phyloP scores from a whole-genome alignment of 2,329 filamentous ascomycete genomes.

The Calonectria honghensis region DNA sequence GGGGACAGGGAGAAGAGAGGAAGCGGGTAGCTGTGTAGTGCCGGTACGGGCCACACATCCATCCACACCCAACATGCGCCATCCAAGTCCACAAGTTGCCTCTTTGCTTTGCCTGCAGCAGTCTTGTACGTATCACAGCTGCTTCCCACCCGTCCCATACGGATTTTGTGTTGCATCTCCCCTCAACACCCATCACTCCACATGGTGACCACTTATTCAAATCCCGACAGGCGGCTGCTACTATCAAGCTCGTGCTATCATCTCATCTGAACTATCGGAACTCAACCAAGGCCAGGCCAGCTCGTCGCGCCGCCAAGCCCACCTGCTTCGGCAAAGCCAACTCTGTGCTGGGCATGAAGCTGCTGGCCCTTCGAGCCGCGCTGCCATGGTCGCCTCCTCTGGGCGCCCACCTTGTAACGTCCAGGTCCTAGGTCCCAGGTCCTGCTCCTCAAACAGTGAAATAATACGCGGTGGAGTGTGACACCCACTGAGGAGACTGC shows the following conservation, averaged over 20 bases:
- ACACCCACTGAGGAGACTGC: conserved; percentile 34
- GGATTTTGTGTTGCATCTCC: conserved; percentile 23
- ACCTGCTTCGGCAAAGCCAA: conserved; percentile 13
- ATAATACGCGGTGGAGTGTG: conserved; percentile 26
- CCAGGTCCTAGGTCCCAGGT: neutral
- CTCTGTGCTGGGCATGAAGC: neutral
- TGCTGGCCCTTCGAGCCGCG: neutral
- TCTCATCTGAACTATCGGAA: conserved; percentile 13
- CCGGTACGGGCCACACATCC: conserved; percentile 11
- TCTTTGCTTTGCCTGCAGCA: conserved; percentile 22
- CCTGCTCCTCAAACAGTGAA: conserved; percentile 23
- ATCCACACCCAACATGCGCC: conserved; percentile 1
- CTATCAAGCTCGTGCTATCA: neutral
- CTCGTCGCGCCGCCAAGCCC: conserved; percentile 3
- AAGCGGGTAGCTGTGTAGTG: conserved; percentile 5
- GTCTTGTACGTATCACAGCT: conserved; percentile 8
- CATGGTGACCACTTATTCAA: conserved; percentile 13
- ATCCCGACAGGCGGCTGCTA: conserved; percentile 11
- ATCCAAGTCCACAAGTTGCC: conserved; percentile 9
- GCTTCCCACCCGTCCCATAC: neutral
- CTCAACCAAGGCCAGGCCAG: neutral
- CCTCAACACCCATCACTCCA: conserved; percentile 21
- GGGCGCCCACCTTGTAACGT: conserved; percentile 25
- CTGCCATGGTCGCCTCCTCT: conserved; percentile 14
- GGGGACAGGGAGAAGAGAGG: neutral